Evolutionary conservation across 495 filamentous ascomycete genomes (phyloP).

Genomic region (Tuber indicum): DNA sequence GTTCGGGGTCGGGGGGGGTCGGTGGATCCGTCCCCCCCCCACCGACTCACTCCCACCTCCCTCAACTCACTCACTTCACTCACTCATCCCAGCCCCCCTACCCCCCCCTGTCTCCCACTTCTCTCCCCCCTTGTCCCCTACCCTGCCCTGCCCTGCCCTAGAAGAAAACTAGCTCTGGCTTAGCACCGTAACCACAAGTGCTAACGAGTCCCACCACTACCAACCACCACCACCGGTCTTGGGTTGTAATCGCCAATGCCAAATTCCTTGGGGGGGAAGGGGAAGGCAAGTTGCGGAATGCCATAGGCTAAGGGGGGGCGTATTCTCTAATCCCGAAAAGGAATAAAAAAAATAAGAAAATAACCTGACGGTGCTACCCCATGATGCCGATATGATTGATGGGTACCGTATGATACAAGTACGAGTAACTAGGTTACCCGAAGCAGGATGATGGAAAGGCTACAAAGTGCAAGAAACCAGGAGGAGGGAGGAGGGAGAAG

Average conservation of each 20-base stretch:
- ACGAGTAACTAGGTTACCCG: too few species aligned
- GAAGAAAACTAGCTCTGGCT: background rate
- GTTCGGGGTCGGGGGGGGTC: background rate
- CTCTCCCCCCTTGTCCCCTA: background rate
- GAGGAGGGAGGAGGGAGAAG: background rate
- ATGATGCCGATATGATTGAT: too few species aligned
- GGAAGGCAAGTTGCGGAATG: background rate
- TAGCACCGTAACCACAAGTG: background rate
- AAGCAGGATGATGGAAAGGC: too few species aligned
- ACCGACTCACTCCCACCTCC: background rate
- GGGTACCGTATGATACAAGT: too few species aligned
- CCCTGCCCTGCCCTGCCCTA: background rate
- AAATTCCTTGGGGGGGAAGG: background rate
- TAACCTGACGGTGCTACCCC: too few species aligned
- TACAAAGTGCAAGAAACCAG: background rate
- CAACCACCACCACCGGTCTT: background rate
- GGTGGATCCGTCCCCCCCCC: background rate
- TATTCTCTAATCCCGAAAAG: background rate
- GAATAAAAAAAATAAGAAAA: background rate
- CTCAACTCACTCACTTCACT: background rate
- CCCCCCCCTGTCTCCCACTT: background rate
- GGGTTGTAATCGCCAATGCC: background rate
- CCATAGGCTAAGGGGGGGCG: background rate
- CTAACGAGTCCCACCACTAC: background rate
- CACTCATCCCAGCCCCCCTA: background rate